Percentiles rank a stretch among this genome's conserved stretches.
These are phyloP conservation scores for Aspergillus bertholletiae DNA, from an alignment of 495 filamentous ascomycete species.

Conservation along the genomic window DNA sequence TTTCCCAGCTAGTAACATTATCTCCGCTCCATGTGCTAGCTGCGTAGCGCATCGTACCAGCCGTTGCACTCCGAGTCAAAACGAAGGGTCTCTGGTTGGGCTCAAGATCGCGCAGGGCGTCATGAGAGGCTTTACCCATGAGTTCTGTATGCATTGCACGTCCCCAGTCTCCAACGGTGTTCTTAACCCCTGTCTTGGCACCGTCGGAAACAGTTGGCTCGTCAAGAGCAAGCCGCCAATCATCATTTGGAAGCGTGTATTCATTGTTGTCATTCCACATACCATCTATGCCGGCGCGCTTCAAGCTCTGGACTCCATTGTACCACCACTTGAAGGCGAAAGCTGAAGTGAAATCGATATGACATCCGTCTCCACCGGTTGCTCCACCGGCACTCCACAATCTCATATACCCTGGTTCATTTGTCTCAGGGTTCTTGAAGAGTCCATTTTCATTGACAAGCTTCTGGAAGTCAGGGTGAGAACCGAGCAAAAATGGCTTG, in stretches of 20 bases:
- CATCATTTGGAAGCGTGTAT: constrained; percentile 62
- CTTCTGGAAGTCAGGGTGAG: constrained; percentile 59
- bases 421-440: constrained; percentile 55
- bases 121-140: constrained; percentile 62
- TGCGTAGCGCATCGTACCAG: constrained; percentile 64
- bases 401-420: constrained; percentile 50
- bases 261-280: constrained; percentile 81
- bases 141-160: constrained; percentile 62
- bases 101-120: constrained; percentile 52
- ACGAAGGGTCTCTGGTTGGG: constrained; percentile 59
- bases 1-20: constrained; percentile 63
- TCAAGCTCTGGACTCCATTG: constrained; percentile 56
- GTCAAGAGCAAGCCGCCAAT: constrained; percentile 56
- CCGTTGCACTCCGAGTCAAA: constrained; percentile 63
- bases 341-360: constrained; percentile 65
- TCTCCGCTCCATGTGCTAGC: constrained; percentile 66
- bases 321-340: constrained; percentile 68
- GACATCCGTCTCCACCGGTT: constrained; percentile 63
- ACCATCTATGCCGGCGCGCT: constrained; percentile 58
- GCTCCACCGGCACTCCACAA: constrained; percentile 68
- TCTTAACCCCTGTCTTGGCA: constrained; percentile 24
- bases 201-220: constrained; percentile 32
- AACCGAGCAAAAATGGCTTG: constrained; percentile 65
- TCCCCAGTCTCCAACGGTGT: constrained; percentile 58
- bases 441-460: constrained; percentile 52